Percentiles rank a stretch among this genome's conserved stretches.
These are phyloP conservation scores for Starmerella sirachaensis DNA, from an alignment of 805 yeast species.

Conservation along the genomic window DNA sequence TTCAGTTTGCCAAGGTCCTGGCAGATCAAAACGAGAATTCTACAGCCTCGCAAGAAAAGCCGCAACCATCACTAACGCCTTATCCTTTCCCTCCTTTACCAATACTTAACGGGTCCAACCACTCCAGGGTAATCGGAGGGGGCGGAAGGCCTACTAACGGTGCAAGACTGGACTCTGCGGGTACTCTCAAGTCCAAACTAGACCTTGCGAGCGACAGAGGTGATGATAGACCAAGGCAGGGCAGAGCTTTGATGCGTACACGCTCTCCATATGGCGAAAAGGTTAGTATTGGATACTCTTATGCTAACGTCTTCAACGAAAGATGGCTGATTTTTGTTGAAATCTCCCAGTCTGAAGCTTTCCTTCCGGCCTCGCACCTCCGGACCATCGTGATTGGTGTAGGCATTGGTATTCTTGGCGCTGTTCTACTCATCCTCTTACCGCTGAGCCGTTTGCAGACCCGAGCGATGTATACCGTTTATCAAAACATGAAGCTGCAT, in stretches of 20 bases:
- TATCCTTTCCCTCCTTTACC: too few species aligned
- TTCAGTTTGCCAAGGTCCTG: too few species aligned
- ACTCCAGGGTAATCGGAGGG: too few species aligned
- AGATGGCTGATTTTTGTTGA: conserved; percentile 21
- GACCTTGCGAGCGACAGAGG: neutral
- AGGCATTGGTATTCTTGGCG: conserved; percentile 21
- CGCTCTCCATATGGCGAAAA: conserved; percentile 6
- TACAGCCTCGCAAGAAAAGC: too few species aligned
- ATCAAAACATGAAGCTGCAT: conserved; percentile 19
- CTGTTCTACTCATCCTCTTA: conserved; percentile 19
- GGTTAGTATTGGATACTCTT: conserved; percentile 21
- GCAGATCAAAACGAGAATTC: too few species aligned
- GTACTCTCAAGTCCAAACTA: too few species aligned
- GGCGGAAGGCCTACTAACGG: too few species aligned
- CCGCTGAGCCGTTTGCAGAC: conserved; percentile 23
- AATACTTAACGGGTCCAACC: too few species aligned
- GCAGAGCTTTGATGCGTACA: conserved; percentile 13
- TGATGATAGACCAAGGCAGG: conserved; percentile 2
- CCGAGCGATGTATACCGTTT: conserved; percentile 21
- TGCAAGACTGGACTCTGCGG: too few species aligned
- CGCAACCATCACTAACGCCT: too few species aligned
- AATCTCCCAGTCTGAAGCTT: conserved; percentile 13
- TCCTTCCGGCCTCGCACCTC: conserved; percentile 12
- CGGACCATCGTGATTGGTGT: conserved; percentile 21
- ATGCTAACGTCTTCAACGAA: conserved; percentile 11